Conservation (phyloP, 345 rosid genomes). For the Eucalyptus leucophloia region DNA sequence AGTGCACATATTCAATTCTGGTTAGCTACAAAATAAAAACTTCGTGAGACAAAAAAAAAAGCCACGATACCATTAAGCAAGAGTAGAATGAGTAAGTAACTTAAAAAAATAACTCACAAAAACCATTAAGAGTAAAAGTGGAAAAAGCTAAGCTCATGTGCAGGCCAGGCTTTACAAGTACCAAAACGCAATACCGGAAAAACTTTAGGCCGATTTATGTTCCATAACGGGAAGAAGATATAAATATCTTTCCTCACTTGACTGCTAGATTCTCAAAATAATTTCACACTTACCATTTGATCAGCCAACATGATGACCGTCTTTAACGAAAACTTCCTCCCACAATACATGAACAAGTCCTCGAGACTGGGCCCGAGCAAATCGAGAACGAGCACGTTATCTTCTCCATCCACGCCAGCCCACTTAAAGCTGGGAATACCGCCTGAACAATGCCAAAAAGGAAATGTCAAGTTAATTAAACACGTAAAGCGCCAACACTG, state of each 20-base stretch:
- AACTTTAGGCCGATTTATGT: not conserved
- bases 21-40: constrained; percentile 32
- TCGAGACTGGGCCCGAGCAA: constrained; percentile 94
- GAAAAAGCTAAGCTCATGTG: not conserved
- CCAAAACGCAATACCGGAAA: not conserved
- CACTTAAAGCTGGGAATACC: constrained; percentile 78
- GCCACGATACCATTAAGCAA: not conserved
- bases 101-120: not conserved
- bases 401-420: constrained; percentile 81
- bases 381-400: constrained; percentile 70
- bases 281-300: constrained; percentile 52
- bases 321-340: constrained; percentile 80
- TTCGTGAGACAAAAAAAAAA: not conserved
- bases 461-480: not conserved
- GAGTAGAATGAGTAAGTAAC: not conserved
- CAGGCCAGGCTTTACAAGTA: not conserved
- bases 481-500: too few relatives aligned
- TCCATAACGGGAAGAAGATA: not conserved
- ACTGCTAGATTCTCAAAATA: not conserved
- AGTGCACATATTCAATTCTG: constrained; percentile 70
- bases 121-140: not conserved
- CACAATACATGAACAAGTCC: constrained; percentile 83
- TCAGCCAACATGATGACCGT: constrained; percentile 87
- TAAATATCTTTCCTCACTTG: not conserved
- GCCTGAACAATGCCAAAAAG: constrained; percentile 19